Base-by-base conservation (phyloP, 352 stramenopile genomes). In the Phytophthora quininea region DNA sequence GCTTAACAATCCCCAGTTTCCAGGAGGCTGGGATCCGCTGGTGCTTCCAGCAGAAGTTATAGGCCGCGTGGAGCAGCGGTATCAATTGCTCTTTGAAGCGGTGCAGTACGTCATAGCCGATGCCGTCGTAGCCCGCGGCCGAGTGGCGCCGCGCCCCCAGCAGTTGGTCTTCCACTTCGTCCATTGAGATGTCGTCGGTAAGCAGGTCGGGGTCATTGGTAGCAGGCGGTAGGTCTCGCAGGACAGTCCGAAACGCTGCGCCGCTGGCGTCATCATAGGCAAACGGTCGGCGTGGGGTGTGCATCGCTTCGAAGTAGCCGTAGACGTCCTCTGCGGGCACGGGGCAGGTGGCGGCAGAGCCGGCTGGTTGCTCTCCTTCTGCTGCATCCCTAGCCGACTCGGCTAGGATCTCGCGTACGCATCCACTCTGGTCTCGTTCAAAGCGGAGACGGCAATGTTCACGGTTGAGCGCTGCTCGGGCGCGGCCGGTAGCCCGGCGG, bases 81-180 rank as follows among this genome's bases (percentile, higher is more conserved):
- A 61, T 0, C 12, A 74, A 47, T 29, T 56, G 24, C 0, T 24
- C 8, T 3, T 10, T 14, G 38, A 71, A 71, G 10, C 52, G 64
- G 31, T 48, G 35, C 29, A 46, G 40, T 10, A 68, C 47, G 52
- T 65, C 52, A 37, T 68, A 73, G 24, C 51, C 45, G 46, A 73
- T 38, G 38, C 58, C 64, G 35, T 73, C 64, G 15, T 48, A 58
- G 14, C 64, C 60, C 4, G 67, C 60, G 15, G 24, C 37, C 3
- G 50, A 59, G 9, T 8, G 3, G 9, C 30, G 8, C 15, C 3
- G 9, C 0, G 10, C 53, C 11, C 12, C 15, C 8, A 53, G 27
- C 14, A 68, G 59, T n/a, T 66, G 58, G 47, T 69, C 58, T 35
- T 73, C 65, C n/a, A 73, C 31, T 19, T 73, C 65, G 24, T 64